Conservation (phyloP, 139 green algal genomes). For the Protoeuglena noctilucae region DNA sequence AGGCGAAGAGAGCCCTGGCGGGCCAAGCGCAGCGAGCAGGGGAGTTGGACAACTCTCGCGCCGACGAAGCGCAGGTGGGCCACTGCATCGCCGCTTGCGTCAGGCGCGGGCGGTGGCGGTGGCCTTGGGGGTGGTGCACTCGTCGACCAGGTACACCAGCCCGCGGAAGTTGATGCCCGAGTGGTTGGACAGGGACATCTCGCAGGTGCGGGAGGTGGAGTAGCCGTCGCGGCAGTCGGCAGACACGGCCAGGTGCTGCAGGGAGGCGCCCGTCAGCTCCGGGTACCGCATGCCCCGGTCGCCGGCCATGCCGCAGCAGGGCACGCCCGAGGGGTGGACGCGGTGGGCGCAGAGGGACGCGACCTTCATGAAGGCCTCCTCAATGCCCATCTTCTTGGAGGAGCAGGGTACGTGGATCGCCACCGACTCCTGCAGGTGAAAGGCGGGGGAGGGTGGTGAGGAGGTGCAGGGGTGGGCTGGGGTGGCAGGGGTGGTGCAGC, state of each 20-base stretch:
- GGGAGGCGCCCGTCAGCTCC: slow-evolving; percentile 63
- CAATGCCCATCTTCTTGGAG: slow-evolving; percentile 95
- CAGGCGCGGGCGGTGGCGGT: too few species aligned
- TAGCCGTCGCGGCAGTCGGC: slow-evolving; percentile 72
- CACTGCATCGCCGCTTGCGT: too few species aligned
- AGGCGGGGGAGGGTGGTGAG: too few species aligned
- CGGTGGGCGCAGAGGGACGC: slow-evolving; percentile 63
- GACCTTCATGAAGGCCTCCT: slow-evolving; percentile 68
- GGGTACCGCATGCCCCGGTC: slow-evolving; percentile 87
- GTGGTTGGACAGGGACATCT: slow-evolving; percentile 85
- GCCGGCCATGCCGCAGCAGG: slow-evolving; percentile 93
- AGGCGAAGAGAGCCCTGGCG: too few species aligned
- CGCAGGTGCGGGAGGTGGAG: slow-evolving; percentile 80
- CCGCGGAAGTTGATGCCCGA: slow-evolving; percentile 78
- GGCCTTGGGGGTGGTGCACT: slow-evolving; percentile 72
- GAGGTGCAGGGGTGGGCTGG: too few species aligned
- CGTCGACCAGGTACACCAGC: slow-evolving; percentile 82
- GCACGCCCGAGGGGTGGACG: slow-evolving; percentile 57
- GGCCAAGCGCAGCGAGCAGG: too few species aligned
- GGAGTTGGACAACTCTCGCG: too few species aligned
- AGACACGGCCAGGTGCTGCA: slow-evolving; percentile 63
- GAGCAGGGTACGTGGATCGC: slow-evolving; percentile 90
- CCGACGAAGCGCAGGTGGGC: too few species aligned
- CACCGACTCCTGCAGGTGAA: slow-evolving; percentile 51
- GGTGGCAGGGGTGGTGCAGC: too few species aligned